These are phyloP conservation scores for Sarocladium brachiariae DNA, from an alignment of 2,329 filamentous ascomycete genomes.

Conservation along the genomic window DNA sequence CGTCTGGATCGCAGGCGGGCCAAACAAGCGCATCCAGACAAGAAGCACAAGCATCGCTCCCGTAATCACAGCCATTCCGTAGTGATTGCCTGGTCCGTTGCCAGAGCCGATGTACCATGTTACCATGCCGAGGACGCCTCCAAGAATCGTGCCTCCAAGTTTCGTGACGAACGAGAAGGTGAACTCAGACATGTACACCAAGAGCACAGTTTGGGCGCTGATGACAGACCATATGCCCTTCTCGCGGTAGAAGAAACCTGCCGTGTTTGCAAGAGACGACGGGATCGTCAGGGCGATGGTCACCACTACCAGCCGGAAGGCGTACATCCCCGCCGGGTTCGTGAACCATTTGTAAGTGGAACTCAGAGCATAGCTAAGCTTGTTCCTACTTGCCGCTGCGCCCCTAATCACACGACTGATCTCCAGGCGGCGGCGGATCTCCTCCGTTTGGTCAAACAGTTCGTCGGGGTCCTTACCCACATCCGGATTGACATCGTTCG, in stretches of 20 bases:
- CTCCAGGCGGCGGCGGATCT: constrained; percentile 26
- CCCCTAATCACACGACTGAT: constrained; percentile 23
- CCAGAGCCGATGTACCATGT: constrained; percentile 47
- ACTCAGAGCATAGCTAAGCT: constrained; percentile 20
- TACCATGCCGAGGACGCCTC: constrained; percentile 38
- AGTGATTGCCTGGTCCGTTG: constrained; percentile 39
- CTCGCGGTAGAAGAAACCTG: constrained; percentile 44
- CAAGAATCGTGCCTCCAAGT: constrained; percentile 37
- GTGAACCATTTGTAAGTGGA: constrained; percentile 33
- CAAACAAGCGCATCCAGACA: constrained; percentile 29
- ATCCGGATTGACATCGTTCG: not conserved
- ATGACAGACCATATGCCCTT: constrained; percentile 47
- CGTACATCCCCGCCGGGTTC: constrained; percentile 37
- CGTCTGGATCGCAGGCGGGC: constrained; percentile 21
- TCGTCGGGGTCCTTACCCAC: constrained; percentile 19
- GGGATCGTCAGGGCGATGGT: constrained; percentile 38
- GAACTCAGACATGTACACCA: constrained; percentile 45
- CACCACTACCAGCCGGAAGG: constrained; percentile 38
- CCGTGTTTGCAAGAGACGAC: constrained; percentile 31
- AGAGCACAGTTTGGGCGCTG: constrained; percentile 40
- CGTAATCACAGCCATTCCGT: constrained; percentile 40
- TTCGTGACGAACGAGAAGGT: constrained; percentile 36
- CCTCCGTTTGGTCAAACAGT: not conserved
- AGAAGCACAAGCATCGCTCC: constrained; percentile 28
- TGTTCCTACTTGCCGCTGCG: constrained; percentile 13